Percentiles rank a stretch among this genome's conserved stretches.
phyloP scores from a whole-genome alignment of 2,329 filamentous ascomycete genomes.

The Biscogniauxia sp. region DNA sequence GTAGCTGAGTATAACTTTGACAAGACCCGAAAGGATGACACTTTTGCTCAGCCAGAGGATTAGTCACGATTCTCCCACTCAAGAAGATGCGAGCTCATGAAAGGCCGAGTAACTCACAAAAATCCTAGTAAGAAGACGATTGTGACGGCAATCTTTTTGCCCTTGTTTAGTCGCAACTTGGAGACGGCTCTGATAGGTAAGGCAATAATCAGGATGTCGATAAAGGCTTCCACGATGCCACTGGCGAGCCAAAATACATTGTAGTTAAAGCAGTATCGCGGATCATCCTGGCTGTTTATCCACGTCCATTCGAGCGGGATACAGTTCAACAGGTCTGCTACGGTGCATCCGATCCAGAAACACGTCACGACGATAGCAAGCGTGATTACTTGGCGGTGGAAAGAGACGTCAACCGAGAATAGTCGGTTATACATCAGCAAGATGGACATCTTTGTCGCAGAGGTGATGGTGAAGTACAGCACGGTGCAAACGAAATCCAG shows the following conservation, averaged over 20 bases:
- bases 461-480: slow-evolving; percentile 26
- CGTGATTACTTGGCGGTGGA: slow-evolving; percentile 18
- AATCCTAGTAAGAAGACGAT: slow-evolving; percentile 19
- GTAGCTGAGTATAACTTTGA: slow-evolving; percentile 16
- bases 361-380: slow-evolving; percentile 8
- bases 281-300: slow-evolving; percentile 20
- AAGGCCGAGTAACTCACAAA: slow-evolving; percentile 11
- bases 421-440: slow-evolving; percentile 29
- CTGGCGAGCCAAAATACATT: slow-evolving; percentile 23
- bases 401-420: slow-evolving; percentile 23
- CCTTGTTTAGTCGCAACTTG: slow-evolving; percentile 9
- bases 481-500: slow-evolving; percentile 19
- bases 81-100: not conserved
- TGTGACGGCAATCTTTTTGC: slow-evolving; percentile 18
- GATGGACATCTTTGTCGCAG: slow-evolving; percentile 27
- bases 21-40: slow-evolving; percentile 11
- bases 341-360: slow-evolving; percentile 20
- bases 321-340: slow-evolving; percentile 23
- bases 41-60: slow-evolving; percentile 2
- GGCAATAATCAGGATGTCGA: slow-evolving; percentile 17
- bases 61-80: not conserved
- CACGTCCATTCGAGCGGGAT: slow-evolving; percentile 24
- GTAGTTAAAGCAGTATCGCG: slow-evolving; percentile 26
- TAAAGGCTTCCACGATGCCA: slow-evolving; percentile 14
- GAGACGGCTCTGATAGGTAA: slow-evolving; percentile 17